phyloP scores from a whole-genome alignment of 768 basidiomycete genomes.

The Xerocomus spinulosus region DNA sequence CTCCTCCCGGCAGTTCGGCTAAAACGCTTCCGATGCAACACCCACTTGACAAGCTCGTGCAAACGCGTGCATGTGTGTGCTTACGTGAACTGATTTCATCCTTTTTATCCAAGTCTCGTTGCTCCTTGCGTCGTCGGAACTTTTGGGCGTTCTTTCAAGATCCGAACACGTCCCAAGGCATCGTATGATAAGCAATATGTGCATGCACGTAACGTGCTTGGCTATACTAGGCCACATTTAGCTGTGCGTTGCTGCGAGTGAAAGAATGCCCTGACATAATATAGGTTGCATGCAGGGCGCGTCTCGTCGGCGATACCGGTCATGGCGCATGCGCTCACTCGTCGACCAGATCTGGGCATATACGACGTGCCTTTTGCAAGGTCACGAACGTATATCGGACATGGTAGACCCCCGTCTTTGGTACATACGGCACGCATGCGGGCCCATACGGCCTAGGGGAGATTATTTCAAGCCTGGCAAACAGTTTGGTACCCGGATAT shows the following conservation, averaged over 20 bases:
- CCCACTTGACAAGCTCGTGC: background rate
- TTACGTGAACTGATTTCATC: background rate
- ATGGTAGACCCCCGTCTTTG: no score
- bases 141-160: background rate
- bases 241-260: background rate
- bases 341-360: background rate
- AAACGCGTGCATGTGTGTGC: background rate
- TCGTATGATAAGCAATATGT: no score
- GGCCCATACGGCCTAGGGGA: no score
- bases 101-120: no score
- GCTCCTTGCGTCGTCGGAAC: background rate
- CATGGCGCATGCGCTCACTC: background rate
- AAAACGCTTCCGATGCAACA: constrained; percentile 3
- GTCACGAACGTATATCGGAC: no score
- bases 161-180: background rate
- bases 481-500: no score
- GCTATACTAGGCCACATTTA: background rate
- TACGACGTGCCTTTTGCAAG: no score
- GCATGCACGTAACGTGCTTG: no score
- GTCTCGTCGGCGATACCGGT: background rate
- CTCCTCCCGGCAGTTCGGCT: constrained; percentile 10
- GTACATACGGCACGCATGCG: no score
- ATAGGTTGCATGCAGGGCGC: background rate
- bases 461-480: no score
- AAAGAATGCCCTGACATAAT: background rate